Percentiles rank a stretch among this genome's conserved stretches.
Conservation (phyloP, 345 rosid genomes). For the Gynandropsis gynandra region DNA sequence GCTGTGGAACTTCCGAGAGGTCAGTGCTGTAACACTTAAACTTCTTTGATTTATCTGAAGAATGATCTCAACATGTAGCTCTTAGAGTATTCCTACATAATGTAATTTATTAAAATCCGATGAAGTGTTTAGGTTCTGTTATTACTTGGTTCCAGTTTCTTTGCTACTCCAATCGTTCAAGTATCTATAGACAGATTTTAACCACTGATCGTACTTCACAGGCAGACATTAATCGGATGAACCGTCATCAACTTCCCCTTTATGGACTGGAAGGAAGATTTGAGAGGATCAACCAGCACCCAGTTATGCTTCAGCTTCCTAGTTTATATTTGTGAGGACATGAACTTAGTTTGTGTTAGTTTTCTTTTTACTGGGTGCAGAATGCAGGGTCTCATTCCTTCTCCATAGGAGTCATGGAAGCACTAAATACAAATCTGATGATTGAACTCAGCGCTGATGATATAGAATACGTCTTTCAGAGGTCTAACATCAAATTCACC, state of each 20-base stretch:
- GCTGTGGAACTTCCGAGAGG: constrained; percentile 79
- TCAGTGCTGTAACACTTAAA: constrained; percentile 25
- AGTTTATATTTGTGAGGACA: not conserved
- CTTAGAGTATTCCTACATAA: too few species aligned
- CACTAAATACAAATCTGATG: constrained; percentile 75
- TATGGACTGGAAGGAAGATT: constrained; percentile 82
- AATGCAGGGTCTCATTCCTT: constrained; percentile 77
- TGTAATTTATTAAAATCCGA: too few species aligned
- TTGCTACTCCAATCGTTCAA: too few species aligned
- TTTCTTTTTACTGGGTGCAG: constrained; percentile 34
- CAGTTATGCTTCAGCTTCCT: constrained; percentile 44
- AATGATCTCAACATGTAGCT: too few species aligned
- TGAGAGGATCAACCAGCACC: constrained; percentile 93
- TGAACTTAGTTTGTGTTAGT: not conserved
- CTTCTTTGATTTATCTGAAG: not conserved
- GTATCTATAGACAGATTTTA: not conserved
- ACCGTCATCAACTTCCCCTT: constrained; percentile 57
- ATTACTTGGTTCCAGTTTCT: too few species aligned
- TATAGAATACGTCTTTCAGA: constrained; percentile 86
- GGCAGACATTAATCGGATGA: constrained; percentile 73
- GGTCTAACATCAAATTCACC: constrained; percentile 29
- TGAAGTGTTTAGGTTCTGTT: too few species aligned
- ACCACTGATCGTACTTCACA: constrained; percentile 27
- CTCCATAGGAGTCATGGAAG: constrained; percentile 88
- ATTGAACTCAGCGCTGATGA: constrained; percentile 88